phyloP scores from a whole-genome alignment of 495 filamentous ascomycete species.

The Penicillium macrosclerotiorum region DNA sequence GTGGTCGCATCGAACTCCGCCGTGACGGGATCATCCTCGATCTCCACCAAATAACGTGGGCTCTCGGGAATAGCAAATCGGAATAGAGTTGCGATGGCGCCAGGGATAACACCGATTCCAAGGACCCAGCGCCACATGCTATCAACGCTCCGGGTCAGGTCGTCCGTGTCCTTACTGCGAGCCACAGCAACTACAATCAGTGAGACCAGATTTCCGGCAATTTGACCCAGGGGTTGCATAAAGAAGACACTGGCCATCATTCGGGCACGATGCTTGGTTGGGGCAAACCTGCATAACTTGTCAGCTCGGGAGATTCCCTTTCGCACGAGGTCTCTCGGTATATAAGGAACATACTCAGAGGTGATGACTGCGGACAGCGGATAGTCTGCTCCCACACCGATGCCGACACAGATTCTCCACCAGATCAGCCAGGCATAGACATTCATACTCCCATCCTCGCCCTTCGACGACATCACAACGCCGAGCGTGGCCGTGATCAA shows the following conservation, averaged over 20 bases:
- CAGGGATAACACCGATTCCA: conserved; percentile 60
- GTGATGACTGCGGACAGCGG: conserved; percentile 60
- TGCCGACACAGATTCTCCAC: conserved; percentile 57
- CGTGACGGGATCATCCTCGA: conserved; percentile 46
- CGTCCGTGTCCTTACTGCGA: conserved; percentile 23
- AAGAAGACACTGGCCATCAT: conserved; percentile 69
- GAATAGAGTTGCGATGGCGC: conserved; percentile 55
- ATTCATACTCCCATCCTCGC: conserved; percentile 49
- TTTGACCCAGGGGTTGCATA: conserved; percentile 64
- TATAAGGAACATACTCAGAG: conserved; percentile 45
- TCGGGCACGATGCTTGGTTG: conserved; percentile 54
- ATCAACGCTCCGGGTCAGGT: conserved; percentile 40
- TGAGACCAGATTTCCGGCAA: conserved; percentile 56
- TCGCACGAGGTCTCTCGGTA: neutral
- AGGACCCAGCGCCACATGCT: conserved; percentile 60
- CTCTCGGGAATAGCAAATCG: conserved; percentile 63
- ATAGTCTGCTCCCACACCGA: conserved; percentile 58
- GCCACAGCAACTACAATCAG: conserved; percentile 44
- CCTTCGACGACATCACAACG: conserved; percentile 46
- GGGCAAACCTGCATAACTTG: conserved; percentile 47
- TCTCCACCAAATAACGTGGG: conserved; percentile 54
- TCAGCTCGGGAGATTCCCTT: conserved; percentile 5
- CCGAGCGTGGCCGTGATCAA: conserved; percentile 57
- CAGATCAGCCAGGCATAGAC: conserved; percentile 56
- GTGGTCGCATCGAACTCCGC: conserved; percentile 47